A percentile compares a stretch with the other conserved stretches of the same genome.
phyloP scores from a whole-genome alignment of 306 rosid species.

The Acacia crassicarpa region DNA sequence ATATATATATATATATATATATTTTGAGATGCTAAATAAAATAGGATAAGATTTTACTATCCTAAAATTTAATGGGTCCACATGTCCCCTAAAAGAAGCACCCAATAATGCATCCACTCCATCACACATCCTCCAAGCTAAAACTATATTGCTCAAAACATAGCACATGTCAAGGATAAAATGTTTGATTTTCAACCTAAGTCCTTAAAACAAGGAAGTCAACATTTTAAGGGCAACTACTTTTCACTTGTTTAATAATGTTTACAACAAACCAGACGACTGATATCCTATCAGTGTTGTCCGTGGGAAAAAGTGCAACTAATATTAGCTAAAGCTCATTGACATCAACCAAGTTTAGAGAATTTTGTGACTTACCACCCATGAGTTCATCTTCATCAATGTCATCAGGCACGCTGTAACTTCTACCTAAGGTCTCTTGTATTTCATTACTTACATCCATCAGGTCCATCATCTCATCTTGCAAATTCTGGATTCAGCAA shows the following conservation, averaged over 20 bases:
- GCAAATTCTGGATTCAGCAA: slow-evolving; percentile 64
- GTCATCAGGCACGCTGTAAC: slow-evolving; percentile 96
- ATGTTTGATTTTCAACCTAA: not conserved
- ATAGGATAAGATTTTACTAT: not conserved
- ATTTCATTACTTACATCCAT: slow-evolving; percentile 96
- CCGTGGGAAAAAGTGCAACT: not conserved
- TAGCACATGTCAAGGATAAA: not conserved
- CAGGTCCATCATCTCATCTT: slow-evolving; percentile 98
- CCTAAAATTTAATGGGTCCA: not conserved
- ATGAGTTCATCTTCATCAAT: slow-evolving; percentile 93
- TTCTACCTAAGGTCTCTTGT: slow-evolving; percentile 94
- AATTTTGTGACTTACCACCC: slow-evolving; percentile 73
- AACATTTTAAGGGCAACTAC: slow-evolving; percentile 5
- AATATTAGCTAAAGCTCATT: not conserved
- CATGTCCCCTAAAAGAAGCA: not conserved
- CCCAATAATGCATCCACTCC: not conserved
- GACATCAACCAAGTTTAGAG: slow-evolving; percentile 9
- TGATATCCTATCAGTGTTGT: not conserved
- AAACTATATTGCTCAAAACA: not conserved
- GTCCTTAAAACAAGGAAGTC: slow-evolving; percentile 1
- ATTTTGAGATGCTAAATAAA: not conserved
- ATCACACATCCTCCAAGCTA: slow-evolving; percentile 18
- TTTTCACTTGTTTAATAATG: not conserved
- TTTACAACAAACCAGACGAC: slow-evolving; percentile 1
- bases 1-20: too few species aligned